phyloP scores from a whole-genome alignment of 1,284 basidiomycete genomes.

The Stygiomarasmius scandens region DNA sequence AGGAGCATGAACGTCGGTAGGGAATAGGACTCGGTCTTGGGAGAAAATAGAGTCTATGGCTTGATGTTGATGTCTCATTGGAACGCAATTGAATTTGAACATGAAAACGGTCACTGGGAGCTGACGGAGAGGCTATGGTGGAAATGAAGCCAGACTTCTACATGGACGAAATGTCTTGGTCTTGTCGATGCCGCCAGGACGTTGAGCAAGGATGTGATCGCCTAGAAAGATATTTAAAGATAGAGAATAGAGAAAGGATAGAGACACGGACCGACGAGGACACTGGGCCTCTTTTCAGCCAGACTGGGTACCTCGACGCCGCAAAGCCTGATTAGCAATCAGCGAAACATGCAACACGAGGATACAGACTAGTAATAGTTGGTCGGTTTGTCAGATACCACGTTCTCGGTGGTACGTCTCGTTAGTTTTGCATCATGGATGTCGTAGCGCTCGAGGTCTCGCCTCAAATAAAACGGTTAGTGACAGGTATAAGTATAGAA shows the following conservation, averaged over 20 bases:
- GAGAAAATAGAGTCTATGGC: constrained; percentile 36
- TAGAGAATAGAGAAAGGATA: background rate
- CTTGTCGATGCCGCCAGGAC: constrained; percentile 27
- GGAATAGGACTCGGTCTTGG: constrained; percentile 19
- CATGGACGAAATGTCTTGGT: constrained; percentile 60
- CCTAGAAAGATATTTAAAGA: constrained; percentile 34
- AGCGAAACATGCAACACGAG: background rate
- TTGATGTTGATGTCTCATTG: constrained; percentile 58
- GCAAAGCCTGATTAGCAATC: background rate
- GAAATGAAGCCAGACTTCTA: constrained; percentile 58
- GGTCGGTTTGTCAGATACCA: constrained; percentile 20
- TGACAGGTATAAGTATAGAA: background rate
- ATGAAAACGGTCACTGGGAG: constrained; percentile 36
- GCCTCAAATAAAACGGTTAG: constrained; percentile 36
- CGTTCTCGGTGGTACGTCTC: background rate
- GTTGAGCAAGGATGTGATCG: constrained; percentile 56
- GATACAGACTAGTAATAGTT: constrained; percentile 48
- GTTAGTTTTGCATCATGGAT: constrained; percentile 38
- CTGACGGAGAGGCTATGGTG: constrained; percentile 43
- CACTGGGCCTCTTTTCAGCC: constrained; percentile 67
- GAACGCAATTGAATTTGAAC: constrained; percentile 58
- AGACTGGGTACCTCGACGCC: constrained; percentile 63
- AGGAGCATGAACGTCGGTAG: constrained; percentile 6
- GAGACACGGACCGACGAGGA: constrained; percentile 51
- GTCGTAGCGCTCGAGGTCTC: constrained; percentile 61